phyloP scores from a whole-genome alignment of 805 yeast genomes.

The Komagataella kurtzmanii region DNA sequence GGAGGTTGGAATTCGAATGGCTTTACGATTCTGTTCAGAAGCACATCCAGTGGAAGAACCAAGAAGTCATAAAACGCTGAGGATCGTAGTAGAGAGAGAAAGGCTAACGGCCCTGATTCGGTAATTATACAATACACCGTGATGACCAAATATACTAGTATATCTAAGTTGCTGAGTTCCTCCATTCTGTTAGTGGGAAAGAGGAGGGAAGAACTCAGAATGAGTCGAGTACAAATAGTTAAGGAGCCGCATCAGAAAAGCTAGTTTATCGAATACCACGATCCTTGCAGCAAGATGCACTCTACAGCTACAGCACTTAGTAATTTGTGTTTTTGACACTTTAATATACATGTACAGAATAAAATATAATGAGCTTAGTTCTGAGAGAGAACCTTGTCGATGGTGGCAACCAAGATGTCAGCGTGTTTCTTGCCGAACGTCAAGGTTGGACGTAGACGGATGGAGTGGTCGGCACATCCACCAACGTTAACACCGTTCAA shows the following conservation, averaged over 20 bases:
- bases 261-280: background rate
- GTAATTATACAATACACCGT: constrained; percentile 1
- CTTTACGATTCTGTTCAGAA: constrained; percentile 15
- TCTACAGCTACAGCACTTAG: background rate
- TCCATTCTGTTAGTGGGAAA: constrained; percentile 10
- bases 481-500: constrained; percentile 50
- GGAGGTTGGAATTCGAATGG: constrained; percentile 16
- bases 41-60: constrained; percentile 12
- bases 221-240: background rate
- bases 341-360: background rate
- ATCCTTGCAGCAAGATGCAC: background rate
- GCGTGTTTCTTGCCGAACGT: constrained; percentile 50
- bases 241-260: background rate
- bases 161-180: constrained; percentile 16
- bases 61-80: constrained; percentile 9
- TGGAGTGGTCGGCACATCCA: constrained; percentile 47
- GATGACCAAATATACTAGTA: constrained; percentile 11
- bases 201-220: background rate
- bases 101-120: background rate
- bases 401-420: constrained; percentile 34
- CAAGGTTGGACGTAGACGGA: constrained; percentile 55
- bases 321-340: background rate
- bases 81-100: constrained; percentile 4
- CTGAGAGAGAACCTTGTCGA: constrained; percentile 18
- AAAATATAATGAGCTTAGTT: background rate